Conservation (phyloP, 192 early-diverging fungal genomes). For the Lobosporangium transversale region DNA sequence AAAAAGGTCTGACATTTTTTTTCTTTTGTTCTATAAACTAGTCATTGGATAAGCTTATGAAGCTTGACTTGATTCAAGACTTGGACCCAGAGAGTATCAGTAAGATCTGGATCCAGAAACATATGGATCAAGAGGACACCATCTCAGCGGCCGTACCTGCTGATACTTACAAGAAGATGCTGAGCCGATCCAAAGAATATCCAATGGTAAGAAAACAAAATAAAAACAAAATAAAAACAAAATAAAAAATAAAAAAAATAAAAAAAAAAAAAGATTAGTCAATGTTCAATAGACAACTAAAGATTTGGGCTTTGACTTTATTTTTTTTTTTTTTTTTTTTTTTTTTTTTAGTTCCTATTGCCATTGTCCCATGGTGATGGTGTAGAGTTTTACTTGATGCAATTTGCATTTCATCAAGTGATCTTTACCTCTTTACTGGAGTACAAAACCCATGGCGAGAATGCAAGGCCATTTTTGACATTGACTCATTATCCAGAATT, state of each 20-base stretch:
- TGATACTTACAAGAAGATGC: conserved; percentile 67
- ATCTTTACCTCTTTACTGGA: conserved; percentile 89
- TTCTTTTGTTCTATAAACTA: conserved; percentile 16
- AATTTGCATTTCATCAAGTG: conserved; percentile 86
- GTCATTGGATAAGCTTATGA: conserved; percentile 66
- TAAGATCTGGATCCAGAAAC: conserved; percentile 82
- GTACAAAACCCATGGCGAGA: conserved; percentile 85
- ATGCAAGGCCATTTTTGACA: conserved; percentile 84
- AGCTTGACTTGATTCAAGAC: conserved; percentile 56
- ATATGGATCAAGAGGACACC: conserved; percentile 62
- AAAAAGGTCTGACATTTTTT: not conserved
- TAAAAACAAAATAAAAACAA: not conserved
- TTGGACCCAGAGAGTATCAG: conserved; percentile 55
- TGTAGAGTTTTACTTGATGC: conserved; percentile 87
- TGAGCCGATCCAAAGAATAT: conserved; percentile 60
- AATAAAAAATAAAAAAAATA: too few species aligned
- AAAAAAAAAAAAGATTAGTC: too few species aligned
- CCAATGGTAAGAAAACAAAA: conserved; percentile 59
- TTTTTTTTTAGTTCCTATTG: conserved; percentile 75
- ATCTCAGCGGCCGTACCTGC: conserved; percentile 73
- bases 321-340: not conserved
- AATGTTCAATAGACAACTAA: too few species aligned
- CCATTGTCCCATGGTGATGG: conserved; percentile 84
- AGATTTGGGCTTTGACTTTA: too few species aligned
- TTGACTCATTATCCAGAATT: conserved; percentile 92